These are phyloP conservation scores for Raddia distichophylla DNA, from an alignment of 176 grass and related monocot species.

Conservation along the genomic window DNA sequence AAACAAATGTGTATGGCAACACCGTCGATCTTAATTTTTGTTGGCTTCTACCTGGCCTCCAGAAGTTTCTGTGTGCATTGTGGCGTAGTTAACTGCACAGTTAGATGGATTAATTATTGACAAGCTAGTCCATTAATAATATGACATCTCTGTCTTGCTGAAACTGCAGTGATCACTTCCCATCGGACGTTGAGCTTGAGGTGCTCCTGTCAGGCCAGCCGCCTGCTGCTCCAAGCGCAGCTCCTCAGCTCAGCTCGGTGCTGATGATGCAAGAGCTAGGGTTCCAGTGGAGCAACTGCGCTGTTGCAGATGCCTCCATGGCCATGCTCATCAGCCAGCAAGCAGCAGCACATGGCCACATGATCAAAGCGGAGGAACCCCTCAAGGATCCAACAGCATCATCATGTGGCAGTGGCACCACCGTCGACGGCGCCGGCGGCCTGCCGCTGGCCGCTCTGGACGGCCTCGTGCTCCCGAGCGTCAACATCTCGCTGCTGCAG, in stretches of 20 bases:
- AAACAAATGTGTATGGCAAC: conserved; percentile 33
- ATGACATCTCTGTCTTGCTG: conserved; percentile 13
- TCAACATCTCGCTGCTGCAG: conserved; percentile 50
- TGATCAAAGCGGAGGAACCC: conserved; percentile 49
- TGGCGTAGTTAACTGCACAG: neutral
- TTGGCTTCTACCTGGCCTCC: conserved; percentile 39
- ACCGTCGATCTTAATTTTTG: conserved; percentile 42
- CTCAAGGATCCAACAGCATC: conserved; percentile 13
- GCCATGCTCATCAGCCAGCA: conserved; percentile 35
- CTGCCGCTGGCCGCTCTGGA: conserved; percentile 18
- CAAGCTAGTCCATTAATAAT: neutral
- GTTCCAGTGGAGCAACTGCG: conserved; percentile 65
- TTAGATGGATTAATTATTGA: neutral
- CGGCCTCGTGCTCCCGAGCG: conserved; percentile 47
- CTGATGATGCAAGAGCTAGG: conserved; percentile 84
- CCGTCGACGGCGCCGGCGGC: conserved; percentile 36
- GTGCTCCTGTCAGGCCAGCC: conserved; percentile 21
- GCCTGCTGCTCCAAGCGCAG: conserved; percentile 20
- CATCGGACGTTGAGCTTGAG: conserved; percentile 41
- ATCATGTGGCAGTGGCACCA: conserved; percentile 33
- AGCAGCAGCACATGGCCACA: conserved; percentile 26
- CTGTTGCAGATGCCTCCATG: conserved; percentile 22
- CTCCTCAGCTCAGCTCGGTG: conserved; percentile 49
- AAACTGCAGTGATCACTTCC: conserved; percentile 42
- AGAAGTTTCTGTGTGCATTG: conserved; percentile 24